Base-by-base conservation (phyloP, 805 yeast species). In the Pichia insulana region DNA sequence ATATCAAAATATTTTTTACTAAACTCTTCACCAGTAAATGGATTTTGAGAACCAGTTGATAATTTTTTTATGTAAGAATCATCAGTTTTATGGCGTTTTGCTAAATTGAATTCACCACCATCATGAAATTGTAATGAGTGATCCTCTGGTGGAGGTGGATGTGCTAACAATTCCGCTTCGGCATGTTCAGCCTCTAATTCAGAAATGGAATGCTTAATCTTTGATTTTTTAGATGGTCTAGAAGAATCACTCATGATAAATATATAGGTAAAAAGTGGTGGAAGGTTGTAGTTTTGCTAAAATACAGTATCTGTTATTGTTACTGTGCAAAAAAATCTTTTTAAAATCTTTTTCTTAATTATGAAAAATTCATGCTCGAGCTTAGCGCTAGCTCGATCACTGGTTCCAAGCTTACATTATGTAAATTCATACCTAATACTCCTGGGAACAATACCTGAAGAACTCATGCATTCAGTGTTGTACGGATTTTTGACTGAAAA, bases 1-100 rank as follows among this genome's bases (percentile, higher is more conserved):
- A 92, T 92, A 48, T 78, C 84, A 52, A 78, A 73, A 62, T 92
- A 92, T 55, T 78, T 76, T 41, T 76, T 65, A 7, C 83, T 61
- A 53, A 83, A 80, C 16, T 58, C 50, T 10, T 63, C 51, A 11
- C 92, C 95, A 1, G 88, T 85, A 67, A 92, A 90, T 6, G 96
- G 92, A 57, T 90, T 92, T 22, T 50, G 50, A 0, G 66, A 61
- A 1, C 78, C 83, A 47, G 65, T 57, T 59, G 83, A 90, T 39
- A 84, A 63, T 16, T 51, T 55, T 37, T 66, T 66, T 3, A 90
- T 89, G 48, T 76, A 76, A 36, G 63, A 64, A 9, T 85, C 78
- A 11, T 85, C 78, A 10, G 95, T 83, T 33, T 73, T 55, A 55
- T 79, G 83, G 47, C 88, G 75, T 22, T 59, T 59, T 26, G 77